A percentile compares a stretch with the other conserved stretches of the same genome.
phyloP scores from a whole-genome alignment of 2,329 filamentous ascomycete genomes.

The Colletotrichum trifolii region DNA sequence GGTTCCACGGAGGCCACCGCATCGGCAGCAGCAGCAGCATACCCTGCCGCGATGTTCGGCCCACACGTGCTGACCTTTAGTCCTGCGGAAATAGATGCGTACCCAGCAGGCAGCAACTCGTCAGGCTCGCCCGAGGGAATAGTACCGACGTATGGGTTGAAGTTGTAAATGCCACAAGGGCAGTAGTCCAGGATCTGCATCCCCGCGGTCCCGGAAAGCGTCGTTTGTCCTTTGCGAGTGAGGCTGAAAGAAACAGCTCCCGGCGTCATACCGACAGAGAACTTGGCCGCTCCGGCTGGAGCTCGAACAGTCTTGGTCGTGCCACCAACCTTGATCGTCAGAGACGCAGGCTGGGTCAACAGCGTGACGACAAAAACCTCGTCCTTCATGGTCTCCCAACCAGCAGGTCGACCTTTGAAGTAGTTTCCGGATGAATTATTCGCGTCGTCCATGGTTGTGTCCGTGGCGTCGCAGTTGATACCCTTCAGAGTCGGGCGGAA shows the following conservation, averaged over 20 bases:
- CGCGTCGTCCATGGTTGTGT: conserved; percentile 58
- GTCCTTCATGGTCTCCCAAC: conserved; percentile 60
- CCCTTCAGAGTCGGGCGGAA: conserved; percentile 61
- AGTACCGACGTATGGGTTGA: conserved; percentile 65
- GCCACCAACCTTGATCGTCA: conserved; percentile 58
- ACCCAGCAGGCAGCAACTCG: conserved; percentile 48
- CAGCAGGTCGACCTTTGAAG: conserved; percentile 62
- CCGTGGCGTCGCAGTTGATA: conserved; percentile 62
- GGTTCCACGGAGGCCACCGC: no score
- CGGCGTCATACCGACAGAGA: conserved; percentile 57
- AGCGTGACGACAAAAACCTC: conserved; percentile 64
- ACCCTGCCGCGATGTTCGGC: background rate
- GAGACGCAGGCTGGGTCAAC: conserved; percentile 55
- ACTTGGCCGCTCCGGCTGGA: conserved; percentile 56
- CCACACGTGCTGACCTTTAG: conserved; percentile 44
- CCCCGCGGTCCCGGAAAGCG: conserved; percentile 59
- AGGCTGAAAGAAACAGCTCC: conserved; percentile 60
- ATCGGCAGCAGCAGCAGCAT: no score
- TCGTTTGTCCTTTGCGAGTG: conserved; percentile 50
- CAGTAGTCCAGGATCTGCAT: conserved; percentile 62
- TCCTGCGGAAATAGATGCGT: conserved; percentile 42
- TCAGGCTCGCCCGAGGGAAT: conserved; percentile 53
- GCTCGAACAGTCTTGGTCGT: conserved; percentile 56
- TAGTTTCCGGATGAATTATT: conserved; percentile 62
- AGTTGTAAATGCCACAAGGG: conserved; percentile 66